A percentile compares a stretch with the other conserved stretches of the same genome.
These are phyloP conservation scores for Podaxis carcinomalis DNA, from an alignment of 768 basidiomycete genomes.

Conservation along the genomic window DNA sequence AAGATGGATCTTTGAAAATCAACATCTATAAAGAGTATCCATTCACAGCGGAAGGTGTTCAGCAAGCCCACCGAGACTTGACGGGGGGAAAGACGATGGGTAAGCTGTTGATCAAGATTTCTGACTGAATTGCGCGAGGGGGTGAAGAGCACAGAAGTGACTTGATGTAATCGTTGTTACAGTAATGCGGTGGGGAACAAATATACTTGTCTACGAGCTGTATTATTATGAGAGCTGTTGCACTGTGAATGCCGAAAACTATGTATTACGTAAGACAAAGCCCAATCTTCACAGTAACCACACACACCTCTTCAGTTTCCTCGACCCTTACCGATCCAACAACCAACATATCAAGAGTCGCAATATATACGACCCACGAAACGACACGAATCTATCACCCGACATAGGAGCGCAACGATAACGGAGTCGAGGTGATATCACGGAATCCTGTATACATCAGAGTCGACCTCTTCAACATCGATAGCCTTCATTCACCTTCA, in stretches of 20 bases:
- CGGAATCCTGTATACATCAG: neutral
- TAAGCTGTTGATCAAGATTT: constrained; percentile 79
- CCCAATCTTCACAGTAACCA: neutral
- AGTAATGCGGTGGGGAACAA: neutral
- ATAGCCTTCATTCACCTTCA: constrained; percentile 9
- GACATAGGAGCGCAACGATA: neutral
- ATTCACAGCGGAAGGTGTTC: constrained; percentile 77
- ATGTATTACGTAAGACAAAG: neutral
- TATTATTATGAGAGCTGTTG: neutral
- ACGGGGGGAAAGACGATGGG: constrained; percentile 75
- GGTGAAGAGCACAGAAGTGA: neutral
- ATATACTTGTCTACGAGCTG: neutral
- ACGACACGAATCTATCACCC: neutral
- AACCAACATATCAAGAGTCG: neutral
- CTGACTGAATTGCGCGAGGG: constrained; percentile 13
- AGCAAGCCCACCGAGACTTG: constrained; percentile 75
- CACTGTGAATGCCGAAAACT: neutral
- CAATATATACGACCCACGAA: neutral
- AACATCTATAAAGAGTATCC: constrained; percentile 74
- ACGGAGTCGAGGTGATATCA: neutral
- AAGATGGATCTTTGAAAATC: constrained; percentile 57
- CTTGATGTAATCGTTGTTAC: neutral
- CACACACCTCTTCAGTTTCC: neutral
- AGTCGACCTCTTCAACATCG: constrained; percentile 1
- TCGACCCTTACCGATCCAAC: neutral